Base-by-base conservation (phyloP, 83 land plant genomes). In the Diphasiastrum complanatum region DNA sequence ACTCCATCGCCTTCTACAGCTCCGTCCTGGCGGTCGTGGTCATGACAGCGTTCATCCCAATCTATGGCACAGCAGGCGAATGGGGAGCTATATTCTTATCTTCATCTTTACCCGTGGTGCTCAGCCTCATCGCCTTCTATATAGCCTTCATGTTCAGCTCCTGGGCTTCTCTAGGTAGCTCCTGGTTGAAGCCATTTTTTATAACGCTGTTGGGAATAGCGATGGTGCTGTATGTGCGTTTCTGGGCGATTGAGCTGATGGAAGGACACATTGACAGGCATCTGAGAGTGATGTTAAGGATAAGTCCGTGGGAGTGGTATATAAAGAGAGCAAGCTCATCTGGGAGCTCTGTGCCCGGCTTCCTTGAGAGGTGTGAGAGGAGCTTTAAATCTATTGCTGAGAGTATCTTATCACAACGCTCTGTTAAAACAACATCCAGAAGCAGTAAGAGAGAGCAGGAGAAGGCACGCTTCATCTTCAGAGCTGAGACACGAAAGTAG, bases 201-300 rank as follows among this genome's bases (percentile, higher is more conserved):
- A 29, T 29, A 22, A 52, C 56, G 10, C 33, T 52, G 25, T 16
- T 52, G 56, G 56, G 56, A 16, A 52, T 52, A 20, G 4, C 32
- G 20, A 2, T 52, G 56, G 56, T 52, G 56, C 19, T 28, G 34
- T 52, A 52, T 34, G 32, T 52, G 20, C 56, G 56, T 4, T 52
- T 52, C 56, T 52, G 56, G 56, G 56, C 56, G 28, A 34, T 25
- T 25, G 56, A 51, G 55, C 27, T 26, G 27, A 51, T 51, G 55
- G 33, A 6, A 2, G 55, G 55, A 0, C 55, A 51, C 25, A 33
- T 51, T n/a, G 55, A 51, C n/a, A 51, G 27, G 5, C 18, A 19
- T 12, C 35, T 53, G n/a, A n/a, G n/a, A n/a, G n/a, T n/a, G n/a
- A n/a, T n/a, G n/a, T n/a, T n/a, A n/a, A n/a, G n/a, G n/a, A n/a